Evolutionary conservation across 2,329 filamentous ascomycete genomes (phyloP), one percentile per base, ranked within the genome.

Genomic region (Alternaria viburni): DNA sequence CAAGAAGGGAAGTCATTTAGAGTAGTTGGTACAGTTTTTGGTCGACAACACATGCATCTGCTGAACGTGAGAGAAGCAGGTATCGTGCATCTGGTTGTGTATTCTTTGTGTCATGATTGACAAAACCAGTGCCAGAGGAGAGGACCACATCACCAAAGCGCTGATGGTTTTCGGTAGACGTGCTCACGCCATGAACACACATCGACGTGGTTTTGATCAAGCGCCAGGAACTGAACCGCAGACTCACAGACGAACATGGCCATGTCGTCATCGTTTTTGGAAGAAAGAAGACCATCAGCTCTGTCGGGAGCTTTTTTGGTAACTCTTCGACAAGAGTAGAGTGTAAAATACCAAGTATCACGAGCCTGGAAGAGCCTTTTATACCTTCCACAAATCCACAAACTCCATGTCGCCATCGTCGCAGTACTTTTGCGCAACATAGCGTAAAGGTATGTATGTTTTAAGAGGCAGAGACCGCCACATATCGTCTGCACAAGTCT

Each of bases 401-500:
- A 32, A 4, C 30, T 15, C 30, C 30, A 32, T 32, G 6, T 32
- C 6, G 5, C 0, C 2, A 0, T 32, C 28, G 28, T 13, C 2
- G 3, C 28, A 1, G 28, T 13, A 13, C 1, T 32, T 30, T 32
- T 13, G 28, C 28, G 28, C 28, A 32, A 32, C 28, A 32, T 32
- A 32, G 28, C 28, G 28, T 32, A 12, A 13, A 32, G 28, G 28
- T 32, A 13, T 32, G 28, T 7, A 15, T 32, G 12, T 32, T 32
- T 32, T 15, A 5, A 32, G 30, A 32, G 30, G 30, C 13, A 36
- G 30, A 36, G 13, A 36, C 7, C 12, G 6, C 12, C 12, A 7
- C 30, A 32, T 32, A 0, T 2, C 6, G 0, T 32, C 13, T 32
- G 3, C 7, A 2, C 30, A 7, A 15, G 3, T 3, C 6, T 7